Evolutionary conservation across 2,329 filamentous ascomycete species (phyloP).

Genomic region (Colletotrichum eleusines): DNA sequence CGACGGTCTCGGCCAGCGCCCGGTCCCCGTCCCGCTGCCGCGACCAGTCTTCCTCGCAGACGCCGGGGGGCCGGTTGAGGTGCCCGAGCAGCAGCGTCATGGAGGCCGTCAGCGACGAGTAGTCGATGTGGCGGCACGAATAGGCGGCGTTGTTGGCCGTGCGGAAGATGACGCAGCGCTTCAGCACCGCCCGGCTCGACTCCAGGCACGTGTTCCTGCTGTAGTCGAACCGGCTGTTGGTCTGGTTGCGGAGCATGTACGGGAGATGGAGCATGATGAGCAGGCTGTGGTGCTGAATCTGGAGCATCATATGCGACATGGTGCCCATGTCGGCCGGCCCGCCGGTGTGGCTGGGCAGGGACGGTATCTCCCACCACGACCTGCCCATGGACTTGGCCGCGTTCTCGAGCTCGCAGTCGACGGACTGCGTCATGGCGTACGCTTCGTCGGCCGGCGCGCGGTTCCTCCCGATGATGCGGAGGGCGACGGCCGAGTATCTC

Average conservation of each 20-base stretch:
- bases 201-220: conserved; percentile 62
- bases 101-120: conserved; percentile 63
- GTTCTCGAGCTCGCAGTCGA: conserved; percentile 61
- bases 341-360: conserved; percentile 43
- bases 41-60: conserved; percentile 43
- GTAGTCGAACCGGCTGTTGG: conserved; percentile 57
- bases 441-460: conserved; percentile 50
- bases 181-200: conserved; percentile 64
- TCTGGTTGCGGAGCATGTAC: conserved; percentile 60
- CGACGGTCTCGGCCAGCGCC: conserved; percentile 49
- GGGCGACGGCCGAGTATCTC: conserved; percentile 56
- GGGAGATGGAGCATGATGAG: conserved; percentile 67
- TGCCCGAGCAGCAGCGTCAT: conserved; percentile 65
- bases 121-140: conserved; percentile 64
- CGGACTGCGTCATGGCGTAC: conserved; percentile 56
- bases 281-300: conserved; percentile 64
- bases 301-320: conserved; percentile 55
- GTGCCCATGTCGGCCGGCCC: conserved; percentile 41
- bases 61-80: conserved; percentile 49
- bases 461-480: conserved; percentile 63
- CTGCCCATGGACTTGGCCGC: conserved; percentile 56
- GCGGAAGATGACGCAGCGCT: conserved; percentile 62
- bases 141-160: conserved; percentile 52
- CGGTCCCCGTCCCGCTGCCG: conserved; percentile 52
- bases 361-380: conserved; percentile 62